A percentile compares a stretch with the other conserved stretches of the same genome.
Evolutionary conservation across 768 basidiomycete genomes (phyloP).

Genomic region (Jaapia argillacea): DNA sequence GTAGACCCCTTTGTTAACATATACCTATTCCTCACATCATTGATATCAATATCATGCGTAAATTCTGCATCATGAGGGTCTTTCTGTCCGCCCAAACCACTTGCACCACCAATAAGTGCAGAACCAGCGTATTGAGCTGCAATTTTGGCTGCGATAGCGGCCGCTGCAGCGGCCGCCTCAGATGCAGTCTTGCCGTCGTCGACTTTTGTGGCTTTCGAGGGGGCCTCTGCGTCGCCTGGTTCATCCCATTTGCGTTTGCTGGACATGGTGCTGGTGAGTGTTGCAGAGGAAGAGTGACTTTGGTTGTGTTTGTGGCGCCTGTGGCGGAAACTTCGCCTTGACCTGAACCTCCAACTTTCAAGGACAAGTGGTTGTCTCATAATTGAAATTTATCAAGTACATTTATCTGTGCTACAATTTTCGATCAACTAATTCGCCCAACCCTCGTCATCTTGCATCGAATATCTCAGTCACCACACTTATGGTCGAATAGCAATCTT

Average conservation of each 20-base stretch:
- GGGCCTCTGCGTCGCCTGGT: slow-evolving; percentile 38
- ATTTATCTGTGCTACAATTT: too few species aligned
- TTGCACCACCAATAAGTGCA: too few species aligned
- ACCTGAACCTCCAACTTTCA: too few species aligned
- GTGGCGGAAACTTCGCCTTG: not conserved
- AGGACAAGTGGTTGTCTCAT: too few species aligned
- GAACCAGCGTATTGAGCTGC: slow-evolving; percentile 74
- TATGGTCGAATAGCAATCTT: slow-evolving; percentile 47
- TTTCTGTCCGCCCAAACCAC: slow-evolving; percentile 30
- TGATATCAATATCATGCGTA: slow-evolving; percentile 91
- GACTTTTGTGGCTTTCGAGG: slow-evolving; percentile 30
- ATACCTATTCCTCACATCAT: slow-evolving; percentile 92
- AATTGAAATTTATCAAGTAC: too few species aligned
- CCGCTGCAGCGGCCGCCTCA: slow-evolving; percentile 68
- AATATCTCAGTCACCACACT: too few species aligned
- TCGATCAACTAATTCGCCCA: too few species aligned
- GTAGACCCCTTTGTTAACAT: slow-evolving; percentile 89
- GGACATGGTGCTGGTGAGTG: slow-evolving; percentile 31
- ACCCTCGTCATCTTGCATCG: too few species aligned
- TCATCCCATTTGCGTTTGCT: slow-evolving; percentile 78
- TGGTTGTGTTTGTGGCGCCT: not conserved
- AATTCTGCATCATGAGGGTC: slow-evolving; percentile 76
- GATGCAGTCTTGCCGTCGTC: slow-evolving; percentile 56
- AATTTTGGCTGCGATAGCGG: slow-evolving; percentile 91
- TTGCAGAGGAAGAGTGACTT: not conserved